phyloP scores from a whole-genome alignment of 352 stramenopile species.

The Pythium rishiriense region DNA sequence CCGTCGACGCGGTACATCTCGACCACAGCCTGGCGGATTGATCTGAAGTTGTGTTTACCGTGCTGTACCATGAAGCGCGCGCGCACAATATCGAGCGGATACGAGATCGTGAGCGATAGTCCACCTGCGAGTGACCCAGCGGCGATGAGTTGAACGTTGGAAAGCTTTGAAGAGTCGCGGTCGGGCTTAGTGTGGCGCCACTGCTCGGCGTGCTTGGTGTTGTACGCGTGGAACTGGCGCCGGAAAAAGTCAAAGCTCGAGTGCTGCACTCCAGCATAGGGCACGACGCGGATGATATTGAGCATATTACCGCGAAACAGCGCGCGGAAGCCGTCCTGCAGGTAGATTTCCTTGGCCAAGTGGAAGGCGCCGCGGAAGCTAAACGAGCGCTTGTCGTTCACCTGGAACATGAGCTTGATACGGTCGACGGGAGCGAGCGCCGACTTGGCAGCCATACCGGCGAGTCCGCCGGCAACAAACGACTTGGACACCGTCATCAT shows the following conservation, averaged over 20 bases:
- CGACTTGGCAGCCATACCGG: slow-evolving; percentile 79
- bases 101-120: slow-evolving; percentile 71
- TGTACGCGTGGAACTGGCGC: slow-evolving; percentile 79
- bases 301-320: slow-evolving; percentile 78
- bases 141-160: slow-evolving; percentile 72
- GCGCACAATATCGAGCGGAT: slow-evolving; percentile 81
- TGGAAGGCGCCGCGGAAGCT: slow-evolving; percentile 69
- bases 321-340: slow-evolving; percentile 64
- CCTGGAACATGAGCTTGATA: slow-evolving; percentile 88
- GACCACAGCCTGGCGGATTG: slow-evolving; percentile 61
- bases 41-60: slow-evolving; percentile 72
- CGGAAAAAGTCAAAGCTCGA: slow-evolving; percentile 86
- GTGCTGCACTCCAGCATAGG: slow-evolving; percentile 78
- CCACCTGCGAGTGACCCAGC: slow-evolving; percentile 73
- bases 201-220: slow-evolving; percentile 51
- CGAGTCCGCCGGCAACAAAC: slow-evolving; percentile 71
- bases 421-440: slow-evolving; percentile 72
- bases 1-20: slow-evolving; percentile 82
- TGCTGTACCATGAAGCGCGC: slow-evolving; percentile 88
- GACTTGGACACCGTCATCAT: slow-evolving; percentile 80
- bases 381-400: slow-evolving; percentile 70
- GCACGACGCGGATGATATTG: slow-evolving; percentile 80
- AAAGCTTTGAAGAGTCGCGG: slow-evolving; percentile 58
- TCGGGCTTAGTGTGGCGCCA: slow-evolving; percentile 3
- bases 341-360: slow-evolving; percentile 66